Conservation (phyloP, 208 protist genomes). For the Trypanosoma vivax region DNA sequence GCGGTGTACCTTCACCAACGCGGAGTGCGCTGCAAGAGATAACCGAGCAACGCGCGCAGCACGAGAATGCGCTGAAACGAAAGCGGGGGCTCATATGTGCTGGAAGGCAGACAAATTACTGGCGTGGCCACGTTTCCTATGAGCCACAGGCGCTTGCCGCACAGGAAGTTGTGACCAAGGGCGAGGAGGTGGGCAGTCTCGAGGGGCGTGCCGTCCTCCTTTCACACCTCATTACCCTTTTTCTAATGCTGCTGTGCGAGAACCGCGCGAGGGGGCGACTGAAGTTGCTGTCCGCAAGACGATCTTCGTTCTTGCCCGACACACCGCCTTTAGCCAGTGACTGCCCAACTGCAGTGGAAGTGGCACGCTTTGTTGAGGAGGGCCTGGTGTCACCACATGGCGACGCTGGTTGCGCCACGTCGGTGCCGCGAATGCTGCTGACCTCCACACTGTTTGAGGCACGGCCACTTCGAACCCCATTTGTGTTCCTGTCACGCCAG, state of each 20-base stretch:
- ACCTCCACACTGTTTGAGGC: slow-evolving; percentile 10
- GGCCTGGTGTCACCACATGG: not conserved
- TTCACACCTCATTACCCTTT: slow-evolving; percentile 13
- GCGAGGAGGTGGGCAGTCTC: slow-evolving; percentile 5
- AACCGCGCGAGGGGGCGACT: slow-evolving; percentile 15
- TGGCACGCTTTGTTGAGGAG: slow-evolving; percentile 6
- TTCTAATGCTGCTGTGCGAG: slow-evolving; percentile 18
- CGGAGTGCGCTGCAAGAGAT: slow-evolving; percentile 4
- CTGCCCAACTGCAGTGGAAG: slow-evolving; percentile 6
- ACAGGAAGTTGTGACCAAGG: too few species aligned
- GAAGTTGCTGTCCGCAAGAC: slow-evolving; percentile 2
- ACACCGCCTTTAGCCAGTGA: not conserved
- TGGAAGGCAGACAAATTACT: slow-evolving; percentile 4
- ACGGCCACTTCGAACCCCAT: slow-evolving; percentile 22
- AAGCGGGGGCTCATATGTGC: not conserved
- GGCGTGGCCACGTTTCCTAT: slow-evolving; percentile 13
- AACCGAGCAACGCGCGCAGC: not conserved
- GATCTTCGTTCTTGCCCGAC: not conserved
- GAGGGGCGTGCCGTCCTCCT: slow-evolving; percentile 18
- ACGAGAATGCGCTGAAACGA: not conserved
- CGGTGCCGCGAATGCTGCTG: slow-evolving; percentile 11
- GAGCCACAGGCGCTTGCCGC: not conserved
- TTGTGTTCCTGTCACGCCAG: slow-evolving; percentile 27
- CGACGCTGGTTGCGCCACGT: not conserved
- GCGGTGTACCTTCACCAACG: slow-evolving; percentile 7